phyloP scores from a whole-genome alignment of 345 rosid species.

The Gynandropsis gynandra region DNA sequence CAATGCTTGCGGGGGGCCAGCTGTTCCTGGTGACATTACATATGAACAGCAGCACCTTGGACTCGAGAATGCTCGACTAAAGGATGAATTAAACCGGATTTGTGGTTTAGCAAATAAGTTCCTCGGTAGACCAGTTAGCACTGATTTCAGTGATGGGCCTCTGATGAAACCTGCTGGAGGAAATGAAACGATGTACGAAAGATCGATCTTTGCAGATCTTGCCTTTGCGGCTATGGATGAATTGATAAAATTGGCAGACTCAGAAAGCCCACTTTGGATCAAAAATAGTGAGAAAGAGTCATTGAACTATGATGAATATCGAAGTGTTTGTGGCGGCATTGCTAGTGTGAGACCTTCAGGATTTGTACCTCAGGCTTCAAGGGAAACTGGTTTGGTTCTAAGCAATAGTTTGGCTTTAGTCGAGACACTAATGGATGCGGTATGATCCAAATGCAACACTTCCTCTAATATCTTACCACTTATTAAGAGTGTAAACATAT shows the following conservation, averaged over 20 bases:
- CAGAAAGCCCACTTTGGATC: constrained; percentile 45
- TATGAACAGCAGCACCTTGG: constrained; percentile 36
- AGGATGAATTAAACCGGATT: constrained; percentile 37
- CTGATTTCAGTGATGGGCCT: constrained; percentile 23
- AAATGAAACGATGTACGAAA: constrained; percentile 27
- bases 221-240: constrained; percentile 52
- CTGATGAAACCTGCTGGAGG: constrained; percentile 21
- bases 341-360: constrained; percentile 27
- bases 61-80: constrained; percentile 49
- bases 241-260: constrained; percentile 40
- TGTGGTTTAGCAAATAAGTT: constrained; percentile 36
- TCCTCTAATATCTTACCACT: background rate
- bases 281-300: constrained; percentile 35
- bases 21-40: constrained; percentile 24
- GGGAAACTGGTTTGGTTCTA: constrained; percentile 38
- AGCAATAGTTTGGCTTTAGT: constrained; percentile 42
- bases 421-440: constrained; percentile 58
- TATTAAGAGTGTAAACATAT: background rate
- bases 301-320: constrained; percentile 49
- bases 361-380: constrained; percentile 44
- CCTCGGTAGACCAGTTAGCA: constrained; percentile 31
- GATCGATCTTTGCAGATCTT: constrained; percentile 33
- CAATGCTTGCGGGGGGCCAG: constrained; percentile 41
- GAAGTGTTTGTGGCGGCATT: constrained; percentile 34
- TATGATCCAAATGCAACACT: constrained; percentile 16